Evolutionary conservation across 306 rosid species (phyloP).

Genomic region (Arachis stenosperma): DNA sequence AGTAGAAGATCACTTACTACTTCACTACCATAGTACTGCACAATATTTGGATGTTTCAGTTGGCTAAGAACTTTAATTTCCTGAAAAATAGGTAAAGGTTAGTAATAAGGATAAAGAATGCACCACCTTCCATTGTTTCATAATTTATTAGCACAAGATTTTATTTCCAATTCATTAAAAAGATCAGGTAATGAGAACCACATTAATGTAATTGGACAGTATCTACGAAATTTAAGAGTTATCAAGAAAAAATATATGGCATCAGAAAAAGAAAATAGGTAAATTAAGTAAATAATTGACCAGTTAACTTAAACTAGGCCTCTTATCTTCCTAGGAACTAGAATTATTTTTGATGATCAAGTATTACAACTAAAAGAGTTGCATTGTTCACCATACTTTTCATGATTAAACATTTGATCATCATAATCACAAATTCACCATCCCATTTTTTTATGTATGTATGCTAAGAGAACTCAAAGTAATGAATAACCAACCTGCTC

Average conservation of each 20-base stretch:
- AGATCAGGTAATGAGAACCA: not conserved
- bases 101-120: slow-evolving; percentile 25
- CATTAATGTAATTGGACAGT: slow-evolving; percentile 13
- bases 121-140: not conserved
- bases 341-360: slow-evolving; percentile 11
- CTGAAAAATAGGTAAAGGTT: slow-evolving; percentile 44
- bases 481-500: slow-evolving; percentile 65
- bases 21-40: slow-evolving; percentile 91
- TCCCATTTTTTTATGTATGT: not conserved
- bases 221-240: slow-evolving; percentile 10
- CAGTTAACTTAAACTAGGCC: not conserved
- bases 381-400: slow-evolving; percentile 8
- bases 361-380: slow-evolving; percentile 3
- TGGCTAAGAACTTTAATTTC: slow-evolving; percentile 89
- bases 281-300: not conserved
- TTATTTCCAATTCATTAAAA: slow-evolving; percentile 23
- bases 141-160: not conserved
- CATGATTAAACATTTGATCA: not conserved
- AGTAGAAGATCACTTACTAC: slow-evolving; percentile 57
- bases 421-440: not conserved
- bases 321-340: not conserved
- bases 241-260: slow-evolving; percentile 10
- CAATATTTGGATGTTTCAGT: slow-evolving; percentile 81
- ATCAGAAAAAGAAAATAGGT: slow-evolving; percentile 23
- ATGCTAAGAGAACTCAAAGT: slow-evolving; percentile 1